phyloP scores from a whole-genome alignment of 2,329 filamentous ascomycete genomes.

The Botrytis squamosa region DNA sequence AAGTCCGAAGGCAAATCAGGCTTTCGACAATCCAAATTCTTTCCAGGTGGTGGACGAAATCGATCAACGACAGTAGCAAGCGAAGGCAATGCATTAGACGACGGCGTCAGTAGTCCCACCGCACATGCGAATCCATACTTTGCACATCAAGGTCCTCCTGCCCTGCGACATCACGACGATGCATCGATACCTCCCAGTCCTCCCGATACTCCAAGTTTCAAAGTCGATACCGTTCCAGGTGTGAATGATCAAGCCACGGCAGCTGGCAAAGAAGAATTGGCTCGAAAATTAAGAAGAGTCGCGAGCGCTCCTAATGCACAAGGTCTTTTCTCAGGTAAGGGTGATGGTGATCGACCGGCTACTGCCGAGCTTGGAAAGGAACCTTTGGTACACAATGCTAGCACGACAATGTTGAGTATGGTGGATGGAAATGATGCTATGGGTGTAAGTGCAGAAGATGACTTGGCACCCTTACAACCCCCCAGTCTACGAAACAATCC shows the following conservation, averaged over 20 bases:
- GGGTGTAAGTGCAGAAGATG: slow-evolving; percentile 48
- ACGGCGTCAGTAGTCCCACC: slow-evolving; percentile 86
- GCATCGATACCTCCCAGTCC: slow-evolving; percentile 90
- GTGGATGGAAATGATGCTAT: slow-evolving; percentile 43
- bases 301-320: slow-evolving; percentile 97
- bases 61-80: slow-evolving; percentile 88
- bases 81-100: slow-evolving; percentile 87
- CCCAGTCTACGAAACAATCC: slow-evolving; percentile 66
- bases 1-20: slow-evolving; percentile 45
- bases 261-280: slow-evolving; percentile 86
- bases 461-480: slow-evolving; percentile 62
- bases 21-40: slow-evolving; percentile 84
- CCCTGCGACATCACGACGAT: slow-evolving; percentile 90
- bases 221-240: slow-evolving; percentile 67
- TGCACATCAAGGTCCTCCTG: slow-evolving; percentile 90
- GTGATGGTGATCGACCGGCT: slow-evolving; percentile 66
- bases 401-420: slow-evolving; percentile 48
- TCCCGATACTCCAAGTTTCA: slow-evolving; percentile 81
- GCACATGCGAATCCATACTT: slow-evolving; percentile 97
- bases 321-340: slow-evolving; percentile 71
- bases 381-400: slow-evolving; percentile 61
- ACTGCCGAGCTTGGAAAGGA: slow-evolving; percentile 88
- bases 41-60: slow-evolving; percentile 82
- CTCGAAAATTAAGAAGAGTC: slow-evolving; percentile 86
- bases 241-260: slow-evolving; percentile 65